Evolutionary conservation across 2,329 filamentous ascomycete species (phyloP).

Genomic region (Bretziella fagacearum): DNA sequence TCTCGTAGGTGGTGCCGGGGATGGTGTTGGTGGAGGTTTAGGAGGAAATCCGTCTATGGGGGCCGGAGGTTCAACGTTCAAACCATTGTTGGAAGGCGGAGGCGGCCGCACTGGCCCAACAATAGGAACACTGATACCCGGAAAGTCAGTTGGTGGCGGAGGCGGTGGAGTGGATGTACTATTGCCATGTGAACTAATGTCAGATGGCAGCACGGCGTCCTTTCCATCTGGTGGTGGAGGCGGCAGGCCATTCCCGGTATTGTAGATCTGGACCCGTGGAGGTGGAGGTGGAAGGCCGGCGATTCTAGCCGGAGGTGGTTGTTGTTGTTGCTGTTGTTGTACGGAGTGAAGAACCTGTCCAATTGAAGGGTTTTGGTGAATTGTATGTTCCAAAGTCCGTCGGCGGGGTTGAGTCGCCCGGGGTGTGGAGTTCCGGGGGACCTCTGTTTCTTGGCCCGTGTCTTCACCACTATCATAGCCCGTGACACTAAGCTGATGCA

Average conservation of each 20-base stretch:
- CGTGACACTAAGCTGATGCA: background rate
- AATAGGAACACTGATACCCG: background rate
- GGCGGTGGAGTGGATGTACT: constrained; percentile 1
- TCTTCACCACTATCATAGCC: background rate
- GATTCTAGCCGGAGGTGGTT: too few relatives aligned
- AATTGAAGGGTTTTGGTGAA: background rate
- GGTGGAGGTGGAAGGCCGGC: too few relatives aligned
- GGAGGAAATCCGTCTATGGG: background rate
- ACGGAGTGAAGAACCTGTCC: background rate
- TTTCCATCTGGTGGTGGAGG: constrained; percentile 4
- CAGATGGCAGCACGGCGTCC: background rate
- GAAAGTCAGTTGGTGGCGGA: background rate
- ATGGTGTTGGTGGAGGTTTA: background rate
- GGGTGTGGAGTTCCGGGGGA: background rate
- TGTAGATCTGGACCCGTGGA: too few relatives aligned
- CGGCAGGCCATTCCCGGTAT: background rate
- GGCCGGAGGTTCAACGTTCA: background rate
- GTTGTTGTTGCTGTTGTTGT: background rate
- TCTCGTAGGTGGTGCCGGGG: background rate
- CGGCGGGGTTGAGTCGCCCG: background rate
- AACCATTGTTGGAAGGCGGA: background rate
- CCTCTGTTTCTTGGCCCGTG: background rate
- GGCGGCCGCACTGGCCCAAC: background rate
- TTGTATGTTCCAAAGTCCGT: background rate
- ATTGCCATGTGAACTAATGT: background rate